Evolutionary conservation across 2,329 filamentous ascomycete genomes (phyloP).

Genomic region (Pseudogymnoascus sp.): DNA sequence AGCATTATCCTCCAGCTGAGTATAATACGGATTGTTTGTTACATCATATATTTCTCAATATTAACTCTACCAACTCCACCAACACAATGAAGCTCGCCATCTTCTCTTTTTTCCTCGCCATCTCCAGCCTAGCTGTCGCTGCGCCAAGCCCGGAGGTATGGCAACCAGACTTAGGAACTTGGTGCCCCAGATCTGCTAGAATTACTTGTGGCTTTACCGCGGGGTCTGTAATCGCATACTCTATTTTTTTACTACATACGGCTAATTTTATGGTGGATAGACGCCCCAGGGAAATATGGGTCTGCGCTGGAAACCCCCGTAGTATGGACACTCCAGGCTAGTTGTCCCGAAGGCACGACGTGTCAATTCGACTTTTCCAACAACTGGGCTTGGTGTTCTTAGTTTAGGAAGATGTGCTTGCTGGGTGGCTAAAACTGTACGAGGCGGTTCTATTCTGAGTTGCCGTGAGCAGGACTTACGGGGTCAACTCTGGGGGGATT

Average conservation of each 20-base stretch:
- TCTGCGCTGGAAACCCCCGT: not conserved
- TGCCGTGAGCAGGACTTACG: not conserved
- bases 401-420: not conserved
- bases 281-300: not conserved
- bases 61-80: not conserved
- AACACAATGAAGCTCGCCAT: not conserved
- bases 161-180: not conserved
- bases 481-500: not conserved
- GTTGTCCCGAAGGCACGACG: not conserved
- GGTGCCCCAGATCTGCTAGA: not conserved
- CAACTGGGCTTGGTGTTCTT: not conserved
- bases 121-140: not conserved
- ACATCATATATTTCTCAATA: not conserved
- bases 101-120: not conserved
- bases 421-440: not conserved
- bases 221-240: not conserved
- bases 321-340: not conserved
- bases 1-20: not conserved
- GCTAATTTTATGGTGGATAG: not conserved
- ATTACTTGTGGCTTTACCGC: not conserved
- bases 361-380: not conserved
- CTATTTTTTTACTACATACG: not conserved
- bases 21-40: not conserved
- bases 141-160: too few species aligned
- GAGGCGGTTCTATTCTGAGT: not conserved